Base-by-base conservation (phyloP, 2,329 filamentous ascomycete species). In the Golovinomyces cichoracearum region DNA sequence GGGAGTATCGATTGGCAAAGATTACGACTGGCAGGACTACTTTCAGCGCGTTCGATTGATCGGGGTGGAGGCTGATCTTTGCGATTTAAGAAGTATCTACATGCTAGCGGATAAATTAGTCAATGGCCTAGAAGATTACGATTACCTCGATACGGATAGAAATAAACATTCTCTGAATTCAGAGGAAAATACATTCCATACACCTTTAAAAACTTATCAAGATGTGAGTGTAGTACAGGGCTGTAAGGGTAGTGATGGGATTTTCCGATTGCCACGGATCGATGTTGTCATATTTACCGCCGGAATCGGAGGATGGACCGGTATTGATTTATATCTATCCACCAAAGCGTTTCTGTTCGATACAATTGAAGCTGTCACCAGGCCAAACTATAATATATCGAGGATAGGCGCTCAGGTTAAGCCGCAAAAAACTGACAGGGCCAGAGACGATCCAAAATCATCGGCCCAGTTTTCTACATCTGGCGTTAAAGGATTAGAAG, bases 221-320 rank as follows among this genome's bases (percentile, higher is more conserved):
- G 5, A 7, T 10, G 13, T 44, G 19, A 17, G n/a, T 15, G 17
- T 38, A 5, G 17, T 5, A 5, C 35, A 38, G 17, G 6, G 5
- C n/a, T 38, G 6, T 29, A 2, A 40, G 10, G 35, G 35, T 9
- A 25, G 9, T 2, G 13, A 23, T 4, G 10, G 25, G 12, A 62
- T 66, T 35, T 65, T 74, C 19, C 64, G 63, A 19, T 67, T 84
- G 37, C 78, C 82, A 1, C 76, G 78, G 53, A 68, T 98, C 26
- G 84, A 95, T 62, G 72, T 72, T 1, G 68, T 90, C 21, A 69
- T 95, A 33, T 78, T 83, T 61, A 94, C 94, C 63, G 88, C 88
- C 15, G 90, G 86, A 0, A 79, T 88, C 35, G 84, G 85, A 21
- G 85, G 83, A 1, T 93, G 84, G 81, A 73, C 68, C 0, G 83